Conservation (phyloP, 768 basidiomycete genomes). For the button mushroom (Agaricus bisporus) region DNA sequence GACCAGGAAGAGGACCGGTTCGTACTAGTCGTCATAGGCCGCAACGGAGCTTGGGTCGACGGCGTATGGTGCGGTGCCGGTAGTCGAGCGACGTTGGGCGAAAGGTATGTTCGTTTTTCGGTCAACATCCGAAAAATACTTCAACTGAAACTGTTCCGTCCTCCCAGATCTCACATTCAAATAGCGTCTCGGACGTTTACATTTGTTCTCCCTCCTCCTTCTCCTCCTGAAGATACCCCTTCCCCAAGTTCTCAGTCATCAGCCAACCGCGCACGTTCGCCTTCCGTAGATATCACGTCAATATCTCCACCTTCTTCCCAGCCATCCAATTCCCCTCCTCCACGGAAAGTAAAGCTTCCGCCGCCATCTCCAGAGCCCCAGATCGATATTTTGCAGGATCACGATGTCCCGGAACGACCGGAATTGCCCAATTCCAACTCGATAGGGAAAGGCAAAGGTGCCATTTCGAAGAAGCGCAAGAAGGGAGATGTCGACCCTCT, state of each 20-base stretch:
- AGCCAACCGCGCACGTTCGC: slow-evolving; percentile 61
- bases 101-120: slow-evolving; percentile 47
- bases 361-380: slow-evolving; percentile 37
- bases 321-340: slow-evolving; percentile 67
- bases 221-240: slow-evolving; percentile 72
- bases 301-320: slow-evolving; percentile 79
- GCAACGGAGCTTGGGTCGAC: slow-evolving; percentile 98
- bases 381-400: slow-evolving; percentile 33
- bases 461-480: slow-evolving; percentile 67
- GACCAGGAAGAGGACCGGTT: slow-evolving; percentile 87
- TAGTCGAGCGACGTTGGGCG: slow-evolving; percentile 76
- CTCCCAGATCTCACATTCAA: slow-evolving; percentile 82
- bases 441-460: slow-evolving; percentile 42
- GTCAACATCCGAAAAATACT: not conserved
- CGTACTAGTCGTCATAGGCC: slow-evolving; percentile 85
- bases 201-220: slow-evolving; percentile 90
- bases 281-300: slow-evolving; percentile 77
- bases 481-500: slow-evolving; percentile 45
- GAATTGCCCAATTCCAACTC: slow-evolving; percentile 60
- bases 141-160: not conserved
- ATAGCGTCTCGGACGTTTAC: slow-evolving; percentile 96
- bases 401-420: slow-evolving; percentile 30
- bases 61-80: slow-evolving; percentile 93
- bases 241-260: slow-evolving; percentile 77
- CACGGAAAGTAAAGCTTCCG: slow-evolving; percentile 39